These are phyloP conservation scores for Xylariaceae sp. DNA, from an alignment of 2,329 filamentous ascomycete species.

Conservation along the genomic window DNA sequence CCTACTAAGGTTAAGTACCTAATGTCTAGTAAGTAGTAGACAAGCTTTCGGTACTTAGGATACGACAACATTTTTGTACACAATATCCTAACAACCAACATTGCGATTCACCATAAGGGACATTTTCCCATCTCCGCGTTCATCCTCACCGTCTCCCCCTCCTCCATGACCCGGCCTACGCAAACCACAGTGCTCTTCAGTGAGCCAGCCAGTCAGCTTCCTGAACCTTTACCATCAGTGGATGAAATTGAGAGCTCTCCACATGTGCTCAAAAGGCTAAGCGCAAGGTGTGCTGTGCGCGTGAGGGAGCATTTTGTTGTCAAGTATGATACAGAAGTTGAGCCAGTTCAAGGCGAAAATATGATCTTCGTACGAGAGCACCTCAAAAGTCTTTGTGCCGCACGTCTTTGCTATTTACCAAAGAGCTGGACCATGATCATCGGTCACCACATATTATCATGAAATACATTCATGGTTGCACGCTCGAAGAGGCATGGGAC, in stretches of 20 bases:
- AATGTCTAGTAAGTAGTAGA: no score
- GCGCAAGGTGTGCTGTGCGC: conserved; percentile 1
- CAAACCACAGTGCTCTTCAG: conserved; percentile 10
- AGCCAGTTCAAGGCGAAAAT: conserved; percentile 8
- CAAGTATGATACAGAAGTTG: conserved; percentile 1
- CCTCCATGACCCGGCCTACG: no score
- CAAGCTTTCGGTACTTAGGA: no score
- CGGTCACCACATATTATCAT: conserved; percentile 2
- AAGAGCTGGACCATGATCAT: neutral
- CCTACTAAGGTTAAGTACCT: no score
- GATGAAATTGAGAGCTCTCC: conserved; percentile 12
- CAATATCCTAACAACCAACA: no score
- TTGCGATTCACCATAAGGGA: no score
- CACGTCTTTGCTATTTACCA: conserved; percentile 10
- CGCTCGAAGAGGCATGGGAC: neutral
- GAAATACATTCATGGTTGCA: neutral
- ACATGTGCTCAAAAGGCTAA: conserved; percentile 6
- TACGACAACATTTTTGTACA: no score
- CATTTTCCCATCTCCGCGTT: no score
- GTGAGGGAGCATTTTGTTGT: conserved; percentile 9
- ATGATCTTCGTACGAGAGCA: conserved; percentile 10
- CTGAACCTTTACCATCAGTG: neutral
- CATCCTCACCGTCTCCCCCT: neutral
- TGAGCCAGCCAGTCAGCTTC: neutral
- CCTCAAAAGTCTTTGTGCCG: conserved; percentile 9